phyloP scores from a whole-genome alignment of 2,329 filamentous ascomycete species.

The Fusarium sp. region DNA sequence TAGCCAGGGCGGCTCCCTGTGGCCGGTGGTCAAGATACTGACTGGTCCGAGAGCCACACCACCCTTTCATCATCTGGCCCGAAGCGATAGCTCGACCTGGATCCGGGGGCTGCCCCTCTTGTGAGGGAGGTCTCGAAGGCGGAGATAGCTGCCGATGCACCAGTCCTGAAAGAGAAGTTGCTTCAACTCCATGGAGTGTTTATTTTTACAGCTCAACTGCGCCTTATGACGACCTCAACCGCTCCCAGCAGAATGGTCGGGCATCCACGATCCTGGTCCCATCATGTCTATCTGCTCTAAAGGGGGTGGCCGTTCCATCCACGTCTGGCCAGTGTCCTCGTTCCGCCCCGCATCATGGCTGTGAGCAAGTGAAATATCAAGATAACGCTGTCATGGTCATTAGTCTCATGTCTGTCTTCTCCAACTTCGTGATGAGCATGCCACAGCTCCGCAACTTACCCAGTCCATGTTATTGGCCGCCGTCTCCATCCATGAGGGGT shows the following conservation, averaged over 20 bases:
- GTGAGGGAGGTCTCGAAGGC: not conserved
- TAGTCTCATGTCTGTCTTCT: conserved; percentile 5
- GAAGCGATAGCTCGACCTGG: conserved; percentile 4
- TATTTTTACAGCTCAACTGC: conserved; percentile 5
- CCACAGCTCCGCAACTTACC: conserved; percentile 43
- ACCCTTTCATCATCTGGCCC: conserved; percentile 16
- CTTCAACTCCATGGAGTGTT: conserved; percentile 3
- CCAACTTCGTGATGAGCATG: not conserved
- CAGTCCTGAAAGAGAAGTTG: conserved; percentile 13
- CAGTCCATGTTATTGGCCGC: conserved; percentile 50
- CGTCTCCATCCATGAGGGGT: conserved; percentile 49
- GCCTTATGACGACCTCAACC: conserved; percentile 15
- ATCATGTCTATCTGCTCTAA: conserved; percentile 43
- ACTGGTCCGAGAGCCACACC: conserved; percentile 27
- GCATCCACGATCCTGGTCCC: conserved; percentile 37
- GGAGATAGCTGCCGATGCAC: conserved; percentile 9
- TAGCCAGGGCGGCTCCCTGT: conserved; percentile 21
- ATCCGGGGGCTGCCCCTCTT: not conserved
- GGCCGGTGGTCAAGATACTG: conserved; percentile 12
- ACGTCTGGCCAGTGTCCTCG: conserved; percentile 42
- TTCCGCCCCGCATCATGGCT: conserved; percentile 43
- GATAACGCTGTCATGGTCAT: conserved; percentile 42
- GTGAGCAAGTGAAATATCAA: conserved; percentile 48
- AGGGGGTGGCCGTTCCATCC: conserved; percentile 43
- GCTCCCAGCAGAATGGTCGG: not conserved